Evolutionary conservation across 768 basidiomycete genomes (phyloP).

Genomic region (Xerocomellus amylosporus): DNA sequence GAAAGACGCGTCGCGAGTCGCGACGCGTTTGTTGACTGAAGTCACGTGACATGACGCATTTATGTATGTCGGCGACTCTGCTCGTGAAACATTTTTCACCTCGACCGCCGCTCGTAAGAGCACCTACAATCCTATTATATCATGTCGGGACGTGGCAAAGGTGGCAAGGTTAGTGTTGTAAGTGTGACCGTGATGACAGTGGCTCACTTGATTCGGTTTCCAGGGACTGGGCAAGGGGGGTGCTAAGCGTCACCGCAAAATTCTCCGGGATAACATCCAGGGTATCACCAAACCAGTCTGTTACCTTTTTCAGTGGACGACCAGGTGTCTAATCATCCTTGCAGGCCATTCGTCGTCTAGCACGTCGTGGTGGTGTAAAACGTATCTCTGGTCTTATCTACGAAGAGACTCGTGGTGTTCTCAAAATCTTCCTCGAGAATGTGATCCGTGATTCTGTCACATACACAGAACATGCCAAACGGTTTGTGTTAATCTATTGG

Average conservation of each 20-base stretch:
- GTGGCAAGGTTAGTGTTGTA: conserved; percentile 52
- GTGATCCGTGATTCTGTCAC: conserved; percentile 86
- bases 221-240: conserved; percentile 84
- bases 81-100: background rate
- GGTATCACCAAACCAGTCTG: conserved; percentile 36
- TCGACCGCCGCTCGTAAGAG: conserved; percentile 1
- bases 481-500: conserved; percentile 26
- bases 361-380: conserved; percentile 88
- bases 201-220: background rate
- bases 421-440: conserved; percentile 84
- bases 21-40: background rate
- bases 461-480: conserved; percentile 90
- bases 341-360: conserved; percentile 65
- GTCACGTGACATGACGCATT: conserved; percentile 4
- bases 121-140: conserved; percentile 4
- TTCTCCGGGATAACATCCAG: conserved; percentile 73
- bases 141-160: conserved; percentile 88
- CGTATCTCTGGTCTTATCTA: conserved; percentile 83
- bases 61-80: background rate
- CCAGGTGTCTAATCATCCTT: background rate
- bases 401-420: conserved; percentile 87
- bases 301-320: background rate
- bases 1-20: no score
- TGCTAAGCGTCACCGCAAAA: conserved; percentile 81
- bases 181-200: background rate